A percentile compares a stretch with the other conserved stretches of the same genome.
Conservation (phyloP, 345 rosid species). For the Rhodamnia argentea region DNA sequence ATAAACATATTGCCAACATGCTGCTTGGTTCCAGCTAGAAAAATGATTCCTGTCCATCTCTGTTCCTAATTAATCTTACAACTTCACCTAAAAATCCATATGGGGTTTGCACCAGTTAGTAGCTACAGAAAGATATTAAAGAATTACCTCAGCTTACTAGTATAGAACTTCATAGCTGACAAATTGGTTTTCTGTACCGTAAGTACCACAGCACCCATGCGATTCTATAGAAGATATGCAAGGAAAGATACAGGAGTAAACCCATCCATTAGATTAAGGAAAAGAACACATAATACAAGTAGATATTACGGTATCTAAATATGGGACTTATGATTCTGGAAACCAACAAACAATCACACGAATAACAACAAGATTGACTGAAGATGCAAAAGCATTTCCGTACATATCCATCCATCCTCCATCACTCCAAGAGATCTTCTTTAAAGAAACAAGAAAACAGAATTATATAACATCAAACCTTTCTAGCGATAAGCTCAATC, state of each 20-base stretch:
- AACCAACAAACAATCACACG: background rate
- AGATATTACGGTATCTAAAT: background rate
- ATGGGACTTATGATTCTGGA: background rate
- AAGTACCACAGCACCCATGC: slow-evolving; percentile 67
- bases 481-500: slow-evolving; percentile 69
- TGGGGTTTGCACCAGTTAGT: background rate
- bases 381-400: background rate
- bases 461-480: slow-evolving; percentile 24
- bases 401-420: background rate
- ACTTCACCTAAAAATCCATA: background rate
- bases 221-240: slow-evolving; percentile 28
- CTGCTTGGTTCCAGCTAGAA: background rate
- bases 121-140: background rate
- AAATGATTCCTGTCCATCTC: background rate
- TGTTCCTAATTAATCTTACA: background rate
- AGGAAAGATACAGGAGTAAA: background rate
- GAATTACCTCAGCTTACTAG: slow-evolving; percentile 64
- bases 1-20: background rate
- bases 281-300: background rate
- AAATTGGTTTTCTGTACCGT: slow-evolving; percentile 77
- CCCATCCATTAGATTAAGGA: background rate
- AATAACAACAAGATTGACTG: background rate
- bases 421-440: background rate
- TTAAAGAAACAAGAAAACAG: background rate
- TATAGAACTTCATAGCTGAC: slow-evolving; percentile 72